Percentiles rank a stretch among this genome's conserved stretches.
phyloP scores from a whole-genome alignment of 164 flowering plant species.

The Berberis vulgaris region DNA sequence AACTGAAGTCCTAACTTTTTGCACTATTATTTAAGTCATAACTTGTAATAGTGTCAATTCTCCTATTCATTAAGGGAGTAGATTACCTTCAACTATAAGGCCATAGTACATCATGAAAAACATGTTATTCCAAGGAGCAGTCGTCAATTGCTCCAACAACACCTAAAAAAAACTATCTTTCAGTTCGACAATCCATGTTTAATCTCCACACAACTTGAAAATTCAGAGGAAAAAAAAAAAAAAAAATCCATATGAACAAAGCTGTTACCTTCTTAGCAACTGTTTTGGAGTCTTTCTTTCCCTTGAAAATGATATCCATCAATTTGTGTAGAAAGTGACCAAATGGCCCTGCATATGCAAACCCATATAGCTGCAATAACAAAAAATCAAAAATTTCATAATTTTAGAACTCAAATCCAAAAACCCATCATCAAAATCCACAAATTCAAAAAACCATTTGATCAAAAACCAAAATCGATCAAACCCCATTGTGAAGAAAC shows the following conservation, averaged over 20 bases:
- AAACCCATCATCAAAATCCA: background rate
- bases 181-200: background rate
- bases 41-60: too few species aligned
- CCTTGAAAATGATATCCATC: conserved; percentile 64
- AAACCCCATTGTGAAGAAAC: background rate
- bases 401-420: conserved; percentile 2
- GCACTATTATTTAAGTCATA: background rate
- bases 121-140: conserved; percentile 85
- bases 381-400: background rate
- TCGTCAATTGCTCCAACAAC: conserved; percentile 60
- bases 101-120: conserved; percentile 78
- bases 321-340: conserved; percentile 77
- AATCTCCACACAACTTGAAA: background rate
- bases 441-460: background rate
- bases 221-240: background rate
- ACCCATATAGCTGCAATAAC: conserved; percentile 52
- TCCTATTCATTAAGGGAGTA: too few species aligned
- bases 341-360: conserved; percentile 67
- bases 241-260: background rate
- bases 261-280: conserved; percentile 56
- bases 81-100: conserved; percentile 56
- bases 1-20: background rate
- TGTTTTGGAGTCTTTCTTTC: conserved; percentile 51
- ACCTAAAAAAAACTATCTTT: conserved; percentile 32
- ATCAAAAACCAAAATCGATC: background rate